phyloP scores from a whole-genome alignment of 2,329 filamentous ascomycete species.

The Pseudogymnoascus sp. region DNA sequence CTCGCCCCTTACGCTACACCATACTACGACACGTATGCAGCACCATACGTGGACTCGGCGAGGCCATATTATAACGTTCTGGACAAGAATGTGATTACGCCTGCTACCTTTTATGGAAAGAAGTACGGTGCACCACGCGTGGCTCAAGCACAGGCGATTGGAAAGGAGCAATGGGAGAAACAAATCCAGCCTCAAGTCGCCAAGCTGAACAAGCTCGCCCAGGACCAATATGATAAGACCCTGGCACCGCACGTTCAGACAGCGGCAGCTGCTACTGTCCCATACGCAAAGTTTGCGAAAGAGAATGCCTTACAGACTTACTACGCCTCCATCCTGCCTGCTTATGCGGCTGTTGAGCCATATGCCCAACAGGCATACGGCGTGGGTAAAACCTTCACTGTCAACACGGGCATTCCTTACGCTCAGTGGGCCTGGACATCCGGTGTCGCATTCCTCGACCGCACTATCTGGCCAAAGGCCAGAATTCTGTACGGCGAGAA shows the following conservation, averaged over 20 bases:
- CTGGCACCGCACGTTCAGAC: slow-evolving; percentile 69
- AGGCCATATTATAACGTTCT: slow-evolving; percentile 66
- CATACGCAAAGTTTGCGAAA: slow-evolving; percentile 64
- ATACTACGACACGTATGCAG: slow-evolving; percentile 79
- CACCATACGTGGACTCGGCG: slow-evolving; percentile 69
- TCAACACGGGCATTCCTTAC: slow-evolving; percentile 65
- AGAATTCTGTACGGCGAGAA: slow-evolving; percentile 79
- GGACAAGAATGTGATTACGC: slow-evolving; percentile 60
- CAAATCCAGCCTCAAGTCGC: slow-evolving; percentile 68
- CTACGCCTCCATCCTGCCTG: slow-evolving; percentile 65
- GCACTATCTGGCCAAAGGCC: slow-evolving; percentile 73
- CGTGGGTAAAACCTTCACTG: slow-evolving; percentile 58
- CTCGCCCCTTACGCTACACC: slow-evolving; percentile 71
- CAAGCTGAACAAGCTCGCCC: slow-evolving; percentile 53
- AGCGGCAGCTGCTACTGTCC: slow-evolving; percentile 49
- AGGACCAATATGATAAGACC: slow-evolving; percentile 59
- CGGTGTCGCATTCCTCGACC: slow-evolving; percentile 63
- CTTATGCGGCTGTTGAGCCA: slow-evolving; percentile 67
- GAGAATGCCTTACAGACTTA: slow-evolving; percentile 61
- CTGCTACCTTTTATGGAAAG: slow-evolving; percentile 58
- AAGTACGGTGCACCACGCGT: slow-evolving; percentile 71
- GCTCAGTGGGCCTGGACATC: slow-evolving; percentile 64
- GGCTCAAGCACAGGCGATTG: slow-evolving; percentile 58
- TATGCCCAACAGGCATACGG: slow-evolving; percentile 65
- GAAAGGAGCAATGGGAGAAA: slow-evolving; percentile 68